Evolutionary conservation across 768 basidiomycete genomes (phyloP).

Genomic region (Gautieria morchelliformis): DNA sequence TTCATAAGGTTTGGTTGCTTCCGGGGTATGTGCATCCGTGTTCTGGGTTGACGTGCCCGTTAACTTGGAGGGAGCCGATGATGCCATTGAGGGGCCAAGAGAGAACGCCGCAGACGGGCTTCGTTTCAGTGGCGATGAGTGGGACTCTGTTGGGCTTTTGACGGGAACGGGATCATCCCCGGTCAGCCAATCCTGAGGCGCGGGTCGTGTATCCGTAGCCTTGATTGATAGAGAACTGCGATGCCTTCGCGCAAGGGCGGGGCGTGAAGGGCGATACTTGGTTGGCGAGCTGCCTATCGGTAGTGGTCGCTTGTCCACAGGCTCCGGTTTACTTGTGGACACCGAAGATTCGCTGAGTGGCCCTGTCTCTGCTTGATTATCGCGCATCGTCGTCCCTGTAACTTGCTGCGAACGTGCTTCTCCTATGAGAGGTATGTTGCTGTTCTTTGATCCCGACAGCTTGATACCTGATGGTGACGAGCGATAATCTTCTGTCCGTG

Average conservation of each 20-base stretch:
- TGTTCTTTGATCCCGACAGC: neutral
- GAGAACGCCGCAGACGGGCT: neutral
- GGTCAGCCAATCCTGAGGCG: constrained; percentile 62
- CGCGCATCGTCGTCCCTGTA: constrained; percentile 44
- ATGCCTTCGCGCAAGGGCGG: constrained; percentile 41
- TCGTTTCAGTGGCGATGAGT: neutral
- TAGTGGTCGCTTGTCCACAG: neutral
- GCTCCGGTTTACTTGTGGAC: neutral
- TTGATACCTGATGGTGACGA: neutral
- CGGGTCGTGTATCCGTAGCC: constrained; percentile 14
- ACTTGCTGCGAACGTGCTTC: constrained; percentile 48
- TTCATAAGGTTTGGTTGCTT: neutral
- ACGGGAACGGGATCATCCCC: constrained; percentile 39
- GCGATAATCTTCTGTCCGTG: neutral
- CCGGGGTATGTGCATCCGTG: neutral
- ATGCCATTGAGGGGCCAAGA: neutral
- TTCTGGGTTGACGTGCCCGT: neutral
- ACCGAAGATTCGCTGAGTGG: neutral
- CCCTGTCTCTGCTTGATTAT: constrained; percentile 12
- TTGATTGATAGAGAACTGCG: constrained; percentile 40
- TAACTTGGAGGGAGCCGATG: neutral
- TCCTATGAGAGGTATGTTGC: constrained; percentile 20
- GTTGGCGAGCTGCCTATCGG: constrained; percentile 5
- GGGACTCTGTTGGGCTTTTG: neutral
- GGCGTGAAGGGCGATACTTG: constrained; percentile 22